These are phyloP conservation scores for Corniculantispora saksenae DNA, from an alignment of 2,329 filamentous ascomycete genomes.

Conservation along the genomic window DNA sequence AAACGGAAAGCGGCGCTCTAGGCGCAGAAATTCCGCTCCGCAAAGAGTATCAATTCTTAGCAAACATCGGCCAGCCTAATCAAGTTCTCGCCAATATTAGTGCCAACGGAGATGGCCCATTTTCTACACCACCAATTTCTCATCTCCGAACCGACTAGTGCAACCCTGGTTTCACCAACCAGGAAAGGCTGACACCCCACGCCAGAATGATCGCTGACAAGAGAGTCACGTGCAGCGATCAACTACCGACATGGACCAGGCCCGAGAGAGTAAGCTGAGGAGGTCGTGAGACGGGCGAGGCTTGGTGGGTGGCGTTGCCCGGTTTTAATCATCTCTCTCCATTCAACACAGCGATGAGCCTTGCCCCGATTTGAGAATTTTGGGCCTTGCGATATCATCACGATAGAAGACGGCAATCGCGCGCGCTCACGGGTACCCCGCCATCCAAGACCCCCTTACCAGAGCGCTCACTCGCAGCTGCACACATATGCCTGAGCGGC, in stretches of 20 bases:
- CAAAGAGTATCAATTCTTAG: neutral
- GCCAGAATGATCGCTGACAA: neutral
- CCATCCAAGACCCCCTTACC: neutral
- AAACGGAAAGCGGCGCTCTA: too few relatives aligned
- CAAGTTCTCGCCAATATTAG: too few relatives aligned
- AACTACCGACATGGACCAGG: neutral
- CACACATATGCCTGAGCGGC: neutral
- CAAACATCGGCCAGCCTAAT: too few relatives aligned
- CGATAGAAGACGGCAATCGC: neutral
- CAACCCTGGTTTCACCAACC: neutral
- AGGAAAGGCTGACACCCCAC: conserved; percentile 4
- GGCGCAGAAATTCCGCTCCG: neutral
- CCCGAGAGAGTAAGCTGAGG: neutral
- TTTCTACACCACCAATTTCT: neutral
- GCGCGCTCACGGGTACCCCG: neutral
- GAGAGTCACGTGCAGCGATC: neutral
- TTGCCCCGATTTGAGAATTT: neutral
- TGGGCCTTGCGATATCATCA: neutral
- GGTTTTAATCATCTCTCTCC: neutral
- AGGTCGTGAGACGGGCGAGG: neutral
- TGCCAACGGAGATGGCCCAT: neutral
- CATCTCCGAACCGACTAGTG: neutral
- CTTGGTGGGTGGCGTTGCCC: neutral
- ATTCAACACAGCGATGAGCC: neutral
- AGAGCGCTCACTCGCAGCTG: neutral